Percentiles rank a stretch among this genome's conserved stretches.
phyloP scores from a whole-genome alignment of 2,329 filamentous ascomycete genomes.

The Parastagonospora avenae region DNA sequence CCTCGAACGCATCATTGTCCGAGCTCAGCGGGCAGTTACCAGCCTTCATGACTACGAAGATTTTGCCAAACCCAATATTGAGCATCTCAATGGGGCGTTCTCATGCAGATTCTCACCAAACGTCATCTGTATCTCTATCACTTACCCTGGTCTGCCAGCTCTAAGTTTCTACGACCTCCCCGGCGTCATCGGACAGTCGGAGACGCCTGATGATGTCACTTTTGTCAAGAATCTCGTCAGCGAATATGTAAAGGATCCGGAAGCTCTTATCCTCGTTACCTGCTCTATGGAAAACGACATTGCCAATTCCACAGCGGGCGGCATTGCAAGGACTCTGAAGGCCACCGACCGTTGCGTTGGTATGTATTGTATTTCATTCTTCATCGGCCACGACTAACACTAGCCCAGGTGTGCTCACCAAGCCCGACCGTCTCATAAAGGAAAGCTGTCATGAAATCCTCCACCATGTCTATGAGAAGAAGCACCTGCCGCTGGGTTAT shows the following conservation, averaged over 20 bases:
- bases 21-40: slow-evolving; percentile 77
- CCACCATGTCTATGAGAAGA: slow-evolving; percentile 65
- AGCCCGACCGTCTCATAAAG: slow-evolving; percentile 73
- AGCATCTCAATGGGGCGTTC: slow-evolving; percentile 14
- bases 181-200: slow-evolving; percentile 75
- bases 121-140: slow-evolving; percentile 76
- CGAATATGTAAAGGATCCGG: slow-evolving; percentile 70
- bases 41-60: slow-evolving; percentile 64
- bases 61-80: slow-evolving; percentile 37
- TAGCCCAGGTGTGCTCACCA: slow-evolving; percentile 73
- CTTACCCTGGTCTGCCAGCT: slow-evolving; percentile 71
- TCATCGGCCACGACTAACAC: not conserved
- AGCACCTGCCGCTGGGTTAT: slow-evolving; percentile 68
- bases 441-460: slow-evolving; percentile 60
- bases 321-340: slow-evolving; percentile 51
- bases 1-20: slow-evolving; percentile 71
- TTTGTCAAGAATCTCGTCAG: slow-evolving; percentile 74
- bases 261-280: slow-evolving; percentile 77
- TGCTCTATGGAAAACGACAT: slow-evolving; percentile 80
- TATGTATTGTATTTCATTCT: slow-evolving; percentile 12
- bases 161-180: slow-evolving; percentile 86
- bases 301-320: slow-evolving; percentile 73
- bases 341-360: slow-evolving; percentile 53
- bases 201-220: slow-evolving; percentile 57
- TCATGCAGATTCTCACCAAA: slow-evolving; percentile 81